A percentile compares a stretch with the other conserved stretches of the same genome.
phyloP scores from a whole-genome alignment of 768 basidiomycete genomes.

The Cystobasidium tubakii region DNA sequence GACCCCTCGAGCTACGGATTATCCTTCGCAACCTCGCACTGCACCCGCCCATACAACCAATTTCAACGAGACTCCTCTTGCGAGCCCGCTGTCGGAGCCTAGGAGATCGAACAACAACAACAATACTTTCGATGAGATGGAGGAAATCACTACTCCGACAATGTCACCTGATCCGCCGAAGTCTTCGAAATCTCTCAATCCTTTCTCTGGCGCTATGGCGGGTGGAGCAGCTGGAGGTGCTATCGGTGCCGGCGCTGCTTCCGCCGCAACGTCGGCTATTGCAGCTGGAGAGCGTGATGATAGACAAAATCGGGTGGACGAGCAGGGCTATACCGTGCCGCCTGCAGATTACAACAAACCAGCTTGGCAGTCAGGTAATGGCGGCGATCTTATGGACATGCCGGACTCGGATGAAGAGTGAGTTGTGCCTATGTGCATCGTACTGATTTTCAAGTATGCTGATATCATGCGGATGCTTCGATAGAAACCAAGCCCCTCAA shows the following conservation, averaged over 20 bases:
- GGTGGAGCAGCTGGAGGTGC: not conserved
- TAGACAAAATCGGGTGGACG: conserved; percentile 46
- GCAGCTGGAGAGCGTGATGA: not conserved
- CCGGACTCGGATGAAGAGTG: conserved; percentile 44
- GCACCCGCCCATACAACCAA: conserved; percentile 39
- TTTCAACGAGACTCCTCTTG: conserved; percentile 34
- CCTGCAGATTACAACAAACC: conserved; percentile 50
- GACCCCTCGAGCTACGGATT: conserved; percentile 38
- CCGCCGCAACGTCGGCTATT: not conserved
- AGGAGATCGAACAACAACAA: not conserved
- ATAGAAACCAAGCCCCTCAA: conserved; percentile 32
- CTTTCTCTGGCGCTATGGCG: not conserved
- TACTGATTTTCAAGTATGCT: no score
- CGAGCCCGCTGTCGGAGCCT: not conserved
- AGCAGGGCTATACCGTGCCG: conserved; percentile 51
- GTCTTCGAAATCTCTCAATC: not conserved
- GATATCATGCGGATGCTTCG: no score
- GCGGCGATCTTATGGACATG: conserved; percentile 43
- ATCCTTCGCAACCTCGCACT: conserved; percentile 19
- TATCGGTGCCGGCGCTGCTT: not conserved
- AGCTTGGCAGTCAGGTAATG: conserved; percentile 46
- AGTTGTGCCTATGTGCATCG: no score
- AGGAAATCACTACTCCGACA: not conserved
- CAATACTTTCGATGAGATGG: conserved; percentile 6
- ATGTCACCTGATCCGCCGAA: conserved; percentile 7